Evolutionary conservation across 768 basidiomycete species (phyloP), one percentile per base, ranked within the genome.

Genomic region (Phylloporus sp.): DNA sequence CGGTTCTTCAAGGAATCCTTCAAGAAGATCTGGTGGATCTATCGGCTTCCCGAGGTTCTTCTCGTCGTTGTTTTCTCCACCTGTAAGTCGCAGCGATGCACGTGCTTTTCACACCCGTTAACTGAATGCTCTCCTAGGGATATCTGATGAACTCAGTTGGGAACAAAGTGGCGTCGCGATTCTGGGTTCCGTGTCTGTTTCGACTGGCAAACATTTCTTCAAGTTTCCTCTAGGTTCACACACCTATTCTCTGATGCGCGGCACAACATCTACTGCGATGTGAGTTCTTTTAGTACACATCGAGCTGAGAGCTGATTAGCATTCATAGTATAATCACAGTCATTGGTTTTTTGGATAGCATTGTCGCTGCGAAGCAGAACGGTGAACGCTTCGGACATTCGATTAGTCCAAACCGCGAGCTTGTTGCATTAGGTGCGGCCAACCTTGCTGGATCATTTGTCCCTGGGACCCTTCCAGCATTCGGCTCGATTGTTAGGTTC

Each of bases 321-420:
- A 18, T 35, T 38, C 18, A 28, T 58, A 90, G 88, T 28, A 66
- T 93, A 47, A 86, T 91, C 45, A 81, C 88, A 0, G 78, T 95
- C 36, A 79, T 92, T 20, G 97, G 97, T 1, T 97, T 95, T 67
- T 73, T 99, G 54, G 95, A 99, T 66, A 91, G 88, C 54, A 93
- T 97, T 55, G 92, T 94, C 3, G 90, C 94, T 0, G 95, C 95
- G 3, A 97, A 98, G 62, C 94, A 97, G 66, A 95, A 89, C 53
- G 83, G 84, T 0, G 80, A 83, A 4, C 84, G 85, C 12, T 97
- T 86, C 62, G 88, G 91, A 3, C 86, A 97, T 66, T 80, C 88
- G 0, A 88, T 98, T 56, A 89, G 84, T 56, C 92, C 94, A 0
- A 99, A 98, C 65, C 86, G 97, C 26, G 97, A 99, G 64, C 77